Percentiles rank a stretch among this genome's conserved stretches.
These are phyloP conservation scores for Mycogone perniciosa DNA, from an alignment of 2,329 filamentous ascomycete genomes.

Conservation along the genomic window DNA sequence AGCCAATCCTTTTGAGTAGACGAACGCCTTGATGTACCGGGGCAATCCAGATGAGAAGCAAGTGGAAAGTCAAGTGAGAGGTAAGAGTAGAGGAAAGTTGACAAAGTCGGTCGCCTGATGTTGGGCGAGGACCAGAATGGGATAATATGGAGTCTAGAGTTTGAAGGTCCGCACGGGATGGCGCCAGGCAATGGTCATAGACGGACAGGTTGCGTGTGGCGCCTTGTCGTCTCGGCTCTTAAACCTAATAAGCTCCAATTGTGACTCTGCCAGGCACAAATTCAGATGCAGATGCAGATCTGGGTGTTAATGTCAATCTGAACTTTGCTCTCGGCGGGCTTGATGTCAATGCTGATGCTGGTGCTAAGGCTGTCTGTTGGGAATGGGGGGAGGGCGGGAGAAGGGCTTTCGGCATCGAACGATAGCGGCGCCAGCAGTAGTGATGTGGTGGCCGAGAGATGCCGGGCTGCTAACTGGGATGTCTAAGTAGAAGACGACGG, in stretches of 20 bases:
- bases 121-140: not conserved
- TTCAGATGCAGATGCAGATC: not conserved
- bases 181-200: slow-evolving; percentile 4
- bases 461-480: not conserved
- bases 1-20: not conserved
- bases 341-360: not conserved
- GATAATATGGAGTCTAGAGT: slow-evolving; percentile 9
- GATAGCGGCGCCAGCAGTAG: not conserved
- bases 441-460: not conserved
- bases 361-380: not conserved
- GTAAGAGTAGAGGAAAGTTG: not conserved
- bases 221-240: not conserved
- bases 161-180: slow-evolving; percentile 11
- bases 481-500: not conserved
- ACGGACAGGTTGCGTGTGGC: not conserved
- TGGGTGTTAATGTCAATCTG: not conserved
- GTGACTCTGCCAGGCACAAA: not conserved
- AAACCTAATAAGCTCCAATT: not conserved
- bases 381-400: not conserved
- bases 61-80: not conserved
- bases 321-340: not conserved
- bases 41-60: not conserved
- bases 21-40: not conserved
- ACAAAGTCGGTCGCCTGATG: not conserved
- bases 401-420: not conserved